Conservation (phyloP, 2,329 filamentous ascomycete species). For the Epichloe gansuensis region DNA sequence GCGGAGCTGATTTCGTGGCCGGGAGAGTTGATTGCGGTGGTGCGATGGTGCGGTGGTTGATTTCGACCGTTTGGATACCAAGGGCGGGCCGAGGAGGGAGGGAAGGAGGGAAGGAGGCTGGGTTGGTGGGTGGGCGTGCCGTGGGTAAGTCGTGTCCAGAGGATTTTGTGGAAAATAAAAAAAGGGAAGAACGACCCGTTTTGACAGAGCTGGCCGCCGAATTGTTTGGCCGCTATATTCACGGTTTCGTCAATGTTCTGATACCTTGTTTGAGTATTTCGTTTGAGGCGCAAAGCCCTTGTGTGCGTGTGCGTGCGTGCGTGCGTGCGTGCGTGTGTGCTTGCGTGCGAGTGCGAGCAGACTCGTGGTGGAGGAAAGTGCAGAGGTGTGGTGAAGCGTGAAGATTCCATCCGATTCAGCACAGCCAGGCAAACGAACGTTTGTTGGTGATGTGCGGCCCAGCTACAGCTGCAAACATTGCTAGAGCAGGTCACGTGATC, state of each 20-base stretch:
- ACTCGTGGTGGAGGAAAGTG: slow-evolving; percentile 5
- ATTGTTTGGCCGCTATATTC: background rate
- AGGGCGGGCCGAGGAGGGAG: background rate
- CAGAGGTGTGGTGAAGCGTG: slow-evolving; percentile 1
- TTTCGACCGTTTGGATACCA: background rate
- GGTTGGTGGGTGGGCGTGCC: slow-evolving; percentile 1
- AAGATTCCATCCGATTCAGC: slow-evolving; percentile 1
- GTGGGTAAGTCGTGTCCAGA: background rate
- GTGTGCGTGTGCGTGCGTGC: background rate
- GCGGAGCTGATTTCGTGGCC: background rate
- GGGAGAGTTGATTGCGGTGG: background rate
- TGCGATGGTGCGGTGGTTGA: background rate
- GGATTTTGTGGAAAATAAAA: slow-evolving; percentile 3
- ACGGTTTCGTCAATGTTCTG: background rate
- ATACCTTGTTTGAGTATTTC: background rate
- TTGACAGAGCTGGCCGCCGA: background rate
- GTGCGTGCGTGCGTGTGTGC: too few species aligned
- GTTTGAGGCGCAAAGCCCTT: slow-evolving; percentile 9
- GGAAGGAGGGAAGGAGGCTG: background rate
- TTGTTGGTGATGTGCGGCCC: slow-evolving; percentile 16
- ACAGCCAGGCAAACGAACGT: slow-evolving; percentile 1
- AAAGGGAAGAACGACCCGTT: background rate
- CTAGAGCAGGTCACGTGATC: slow-evolving; percentile 20
- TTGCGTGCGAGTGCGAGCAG: slow-evolving; percentile 8
- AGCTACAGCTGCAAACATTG: slow-evolving; percentile 11